These are phyloP conservation scores for Aspergillus fructus DNA, from an alignment of 2,329 filamentous ascomycete species.

Conservation along the genomic window DNA sequence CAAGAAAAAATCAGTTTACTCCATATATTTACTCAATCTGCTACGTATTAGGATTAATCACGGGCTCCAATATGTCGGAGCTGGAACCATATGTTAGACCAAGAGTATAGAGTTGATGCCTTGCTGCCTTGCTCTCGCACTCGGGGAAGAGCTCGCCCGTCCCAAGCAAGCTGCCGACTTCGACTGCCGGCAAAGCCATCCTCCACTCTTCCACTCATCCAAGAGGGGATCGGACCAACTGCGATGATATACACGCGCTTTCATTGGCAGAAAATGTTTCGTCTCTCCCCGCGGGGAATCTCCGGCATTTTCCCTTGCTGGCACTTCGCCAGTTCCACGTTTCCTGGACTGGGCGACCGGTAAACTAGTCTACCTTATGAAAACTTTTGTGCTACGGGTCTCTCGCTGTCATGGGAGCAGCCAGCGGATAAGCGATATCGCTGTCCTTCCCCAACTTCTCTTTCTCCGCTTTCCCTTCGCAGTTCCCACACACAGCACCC, in stretches of 20 bases:
- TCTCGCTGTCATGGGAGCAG: not conserved
- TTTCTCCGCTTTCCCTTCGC: slow-evolving; percentile 20
- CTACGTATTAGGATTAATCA: too few relatives aligned
- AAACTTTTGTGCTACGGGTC: not conserved
- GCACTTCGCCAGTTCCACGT: slow-evolving; percentile 1
- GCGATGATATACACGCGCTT: not conserved
- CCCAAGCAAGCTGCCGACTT: not conserved
- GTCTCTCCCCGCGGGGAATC: slow-evolving; percentile 16
- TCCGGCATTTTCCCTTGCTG: not conserved
- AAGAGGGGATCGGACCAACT: not conserved
- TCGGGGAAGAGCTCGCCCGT: slow-evolving; percentile 12
- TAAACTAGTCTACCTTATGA: not conserved
- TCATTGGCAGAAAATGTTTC: slow-evolving; percentile 5
- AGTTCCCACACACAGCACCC: slow-evolving; percentile 1
- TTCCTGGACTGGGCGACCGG: slow-evolving; percentile 1
- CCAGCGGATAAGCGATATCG: slow-evolving; percentile 18
- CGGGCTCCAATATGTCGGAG: too few relatives aligned
- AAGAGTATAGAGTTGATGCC: not conserved
- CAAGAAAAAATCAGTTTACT: too few relatives aligned
- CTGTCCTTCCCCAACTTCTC: slow-evolving; percentile 18
- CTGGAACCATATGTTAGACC: too few relatives aligned
- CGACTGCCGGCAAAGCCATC: slow-evolving; percentile 1
- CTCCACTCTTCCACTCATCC: not conserved
- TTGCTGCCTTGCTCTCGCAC: not conserved
- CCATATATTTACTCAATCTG: too few relatives aligned